Evolutionary conservation across 2,329 filamentous ascomycete genomes (phyloP).

Genomic region (Dendryphion nanum): DNA sequence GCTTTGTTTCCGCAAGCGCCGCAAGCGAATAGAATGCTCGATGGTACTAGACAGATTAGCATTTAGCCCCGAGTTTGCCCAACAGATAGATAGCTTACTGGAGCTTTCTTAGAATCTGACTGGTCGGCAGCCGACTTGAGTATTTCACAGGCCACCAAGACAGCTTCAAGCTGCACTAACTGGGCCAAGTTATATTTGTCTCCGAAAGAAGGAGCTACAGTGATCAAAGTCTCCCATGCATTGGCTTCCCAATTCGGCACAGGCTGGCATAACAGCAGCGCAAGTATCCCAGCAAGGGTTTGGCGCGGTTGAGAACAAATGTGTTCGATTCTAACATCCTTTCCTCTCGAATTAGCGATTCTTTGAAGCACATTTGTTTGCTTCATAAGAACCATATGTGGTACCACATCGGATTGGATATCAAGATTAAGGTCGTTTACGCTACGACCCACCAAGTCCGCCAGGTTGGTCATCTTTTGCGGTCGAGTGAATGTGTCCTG

Average conservation of each 20-base stretch:
- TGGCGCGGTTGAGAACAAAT: slow-evolving; percentile 56
- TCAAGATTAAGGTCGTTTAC: slow-evolving; percentile 71
- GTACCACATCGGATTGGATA: slow-evolving; percentile 79
- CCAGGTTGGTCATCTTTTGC: slow-evolving; percentile 77
- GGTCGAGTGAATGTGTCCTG: slow-evolving; percentile 78
- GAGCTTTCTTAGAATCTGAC: slow-evolving; percentile 50
- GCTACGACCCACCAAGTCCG: slow-evolving; percentile 75
- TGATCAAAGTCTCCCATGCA: slow-evolving; percentile 66
- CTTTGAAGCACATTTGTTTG: slow-evolving; percentile 75
- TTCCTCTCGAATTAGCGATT: slow-evolving; percentile 69
- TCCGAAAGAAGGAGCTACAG: slow-evolving; percentile 69
- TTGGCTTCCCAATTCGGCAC: slow-evolving; percentile 66
- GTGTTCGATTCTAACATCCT: slow-evolving; percentile 53
- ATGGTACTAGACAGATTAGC: slow-evolving; percentile 33
- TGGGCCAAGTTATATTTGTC: slow-evolving; percentile 61
- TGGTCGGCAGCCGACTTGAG: slow-evolving; percentile 76
- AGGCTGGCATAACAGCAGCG: slow-evolving; percentile 57
- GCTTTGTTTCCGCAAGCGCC: slow-evolving; percentile 51
- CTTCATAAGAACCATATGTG: slow-evolving; percentile 78
- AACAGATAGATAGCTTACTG: slow-evolving; percentile 50
- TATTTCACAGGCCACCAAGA: slow-evolving; percentile 74
- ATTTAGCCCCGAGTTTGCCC: neutral
- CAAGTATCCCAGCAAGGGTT: slow-evolving; percentile 59
- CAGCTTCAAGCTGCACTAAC: slow-evolving; percentile 72
- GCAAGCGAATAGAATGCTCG: slow-evolving; percentile 51